A percentile compares a stretch with the other conserved stretches of the same genome.
Evolutionary conservation across 2,329 filamentous ascomycete genomes (phyloP).

Genomic region (Lachnellula subtilissima): DNA sequence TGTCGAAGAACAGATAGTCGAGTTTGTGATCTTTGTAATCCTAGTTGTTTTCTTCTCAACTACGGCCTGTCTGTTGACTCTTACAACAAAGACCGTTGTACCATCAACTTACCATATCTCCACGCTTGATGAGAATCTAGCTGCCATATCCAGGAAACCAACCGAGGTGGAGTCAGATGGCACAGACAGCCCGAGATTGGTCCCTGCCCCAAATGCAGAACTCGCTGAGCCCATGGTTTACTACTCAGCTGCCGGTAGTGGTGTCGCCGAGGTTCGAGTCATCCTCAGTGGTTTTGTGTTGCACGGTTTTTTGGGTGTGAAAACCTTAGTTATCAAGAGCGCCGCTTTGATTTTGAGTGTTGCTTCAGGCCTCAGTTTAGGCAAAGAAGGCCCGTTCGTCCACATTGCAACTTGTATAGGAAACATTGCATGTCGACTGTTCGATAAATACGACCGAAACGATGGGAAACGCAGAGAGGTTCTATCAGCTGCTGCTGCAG

Average conservation of each 20-base stretch:
- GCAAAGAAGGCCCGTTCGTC: conserved; percentile 93
- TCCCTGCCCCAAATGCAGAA: conserved; percentile 12
- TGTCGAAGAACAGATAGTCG: conserved; percentile 53
- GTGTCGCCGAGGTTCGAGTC: conserved; percentile 94
- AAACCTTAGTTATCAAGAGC: conserved; percentile 82
- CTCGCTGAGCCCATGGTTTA: conserved; percentile 73
- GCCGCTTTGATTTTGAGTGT: conserved; percentile 80
- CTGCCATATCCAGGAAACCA: conserved; percentile 50
- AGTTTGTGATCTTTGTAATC: conserved; percentile 71
- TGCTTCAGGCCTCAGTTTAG: conserved; percentile 85
- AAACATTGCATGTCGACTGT: conserved; percentile 92
- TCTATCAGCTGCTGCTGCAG: conserved; percentile 85
- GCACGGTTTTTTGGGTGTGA: conserved; percentile 88
- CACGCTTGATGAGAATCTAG: conserved; percentile 90
- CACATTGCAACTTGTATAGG: conserved; percentile 94
- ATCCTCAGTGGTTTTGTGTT: conserved; percentile 97
- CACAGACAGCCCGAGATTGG: conserved; percentile 38
- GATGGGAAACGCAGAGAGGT: conserved; percentile 92
- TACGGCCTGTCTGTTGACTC: conserved; percentile 71
- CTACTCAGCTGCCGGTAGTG: conserved; percentile 92
- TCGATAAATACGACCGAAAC: conserved; percentile 88
- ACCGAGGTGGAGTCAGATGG: conserved; percentile 36
- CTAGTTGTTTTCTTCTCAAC: conserved; percentile 67
- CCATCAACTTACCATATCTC: conserved; percentile 82
- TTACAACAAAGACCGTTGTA: conserved; percentile 90